Evolutionary conservation across 2,329 filamentous ascomycete species (phyloP), one percentile per base, ranked within the genome.

Genomic region (Lachnellula hyalina): DNA sequence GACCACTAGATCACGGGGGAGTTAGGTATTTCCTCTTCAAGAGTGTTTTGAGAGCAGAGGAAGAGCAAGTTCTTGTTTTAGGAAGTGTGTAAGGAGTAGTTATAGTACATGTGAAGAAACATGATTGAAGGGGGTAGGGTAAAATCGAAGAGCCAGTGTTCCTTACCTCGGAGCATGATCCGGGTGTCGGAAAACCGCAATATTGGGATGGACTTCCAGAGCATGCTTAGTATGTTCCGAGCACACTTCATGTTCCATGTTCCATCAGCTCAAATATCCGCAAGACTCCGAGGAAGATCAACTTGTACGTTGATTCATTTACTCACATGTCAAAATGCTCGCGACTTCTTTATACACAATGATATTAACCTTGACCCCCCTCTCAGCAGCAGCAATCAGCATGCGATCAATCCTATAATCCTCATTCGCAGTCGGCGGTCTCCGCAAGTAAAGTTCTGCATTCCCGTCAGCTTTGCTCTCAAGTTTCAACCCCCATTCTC

Each of bases 291-390:
- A n/a, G n/a, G 36, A 1, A 19, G 38, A 15, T 11, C 15, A 38
- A 3, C 2, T 11, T 9, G 9, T 11, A 28, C 28, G 28, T 32
- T 28, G 45, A 12, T 12, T 11, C 3, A 12, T 12, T 11, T 2
- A 83, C 86, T 80, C 78, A 90, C 87, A 77, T 41, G 88, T 91
- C 65, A 95, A 73, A 40, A 90, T 88, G 66, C 90, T 86, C 3
- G 87, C 83, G 7, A 93, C 89, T 73, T 96, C 92, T 73, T 96
- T 96, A 75, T 96, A 96, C 11, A 96, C 89, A 51, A 96, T 91
- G 50, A 96, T 79, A 64, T 92, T 87, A 63, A 96, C 78, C 63
- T 87, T 83, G 46, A 96, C 91, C 42, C 91, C 92, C 44, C 91
- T 83, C 72, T 93, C 81, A 25, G 92, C 90, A 8, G 90, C 91